Percentiles rank a stretch among this genome's conserved stretches.
Evolutionary conservation across 768 basidiomycete species (phyloP).

Genomic region (Amanita pallidorosea): DNA sequence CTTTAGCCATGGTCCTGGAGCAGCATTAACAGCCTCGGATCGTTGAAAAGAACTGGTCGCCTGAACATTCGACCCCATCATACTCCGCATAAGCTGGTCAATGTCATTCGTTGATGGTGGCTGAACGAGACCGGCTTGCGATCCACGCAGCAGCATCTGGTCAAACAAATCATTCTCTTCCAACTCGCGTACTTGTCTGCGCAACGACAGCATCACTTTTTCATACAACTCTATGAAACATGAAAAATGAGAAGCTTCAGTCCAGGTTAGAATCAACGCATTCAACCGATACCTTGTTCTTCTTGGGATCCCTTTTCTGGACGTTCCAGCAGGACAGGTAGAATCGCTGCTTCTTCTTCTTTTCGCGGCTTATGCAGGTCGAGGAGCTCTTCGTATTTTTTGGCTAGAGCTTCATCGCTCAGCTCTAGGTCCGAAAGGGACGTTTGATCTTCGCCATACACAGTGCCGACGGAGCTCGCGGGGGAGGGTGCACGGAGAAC

Average conservation of each 20-base stretch:
- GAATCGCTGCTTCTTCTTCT: conserved; percentile 31
- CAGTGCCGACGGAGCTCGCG: conserved; percentile 40
- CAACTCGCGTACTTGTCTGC: conserved; percentile 25
- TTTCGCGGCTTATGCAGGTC: conserved; percentile 22
- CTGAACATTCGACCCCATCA: conserved; percentile 28
- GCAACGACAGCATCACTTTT: conserved; percentile 25
- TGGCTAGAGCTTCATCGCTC: conserved; percentile 27
- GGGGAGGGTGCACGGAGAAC: conserved; percentile 39
- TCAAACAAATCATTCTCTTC: conserved; percentile 41
- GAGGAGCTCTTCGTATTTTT: conserved; percentile 29
- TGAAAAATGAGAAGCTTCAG: neutral
- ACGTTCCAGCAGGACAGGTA: conserved; percentile 24
- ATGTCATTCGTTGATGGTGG: conserved; percentile 35
- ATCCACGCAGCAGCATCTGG: conserved; percentile 33
- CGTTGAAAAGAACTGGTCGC: neutral
- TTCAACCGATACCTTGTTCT: conserved; percentile 23
- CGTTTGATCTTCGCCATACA: conserved; percentile 34
- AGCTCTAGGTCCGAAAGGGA: conserved; percentile 36
- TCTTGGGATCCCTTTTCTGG: conserved; percentile 18
- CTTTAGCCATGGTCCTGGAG: conserved; percentile 5
- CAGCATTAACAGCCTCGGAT: neutral
- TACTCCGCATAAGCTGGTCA: conserved; percentile 37
- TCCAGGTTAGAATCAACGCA: neutral
- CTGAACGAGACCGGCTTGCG: conserved; percentile 30
- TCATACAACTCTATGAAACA: conserved; percentile 19